Base-by-base conservation (phyloP, 73 alveolate species). In the Paramecium sonneborni region DNA sequence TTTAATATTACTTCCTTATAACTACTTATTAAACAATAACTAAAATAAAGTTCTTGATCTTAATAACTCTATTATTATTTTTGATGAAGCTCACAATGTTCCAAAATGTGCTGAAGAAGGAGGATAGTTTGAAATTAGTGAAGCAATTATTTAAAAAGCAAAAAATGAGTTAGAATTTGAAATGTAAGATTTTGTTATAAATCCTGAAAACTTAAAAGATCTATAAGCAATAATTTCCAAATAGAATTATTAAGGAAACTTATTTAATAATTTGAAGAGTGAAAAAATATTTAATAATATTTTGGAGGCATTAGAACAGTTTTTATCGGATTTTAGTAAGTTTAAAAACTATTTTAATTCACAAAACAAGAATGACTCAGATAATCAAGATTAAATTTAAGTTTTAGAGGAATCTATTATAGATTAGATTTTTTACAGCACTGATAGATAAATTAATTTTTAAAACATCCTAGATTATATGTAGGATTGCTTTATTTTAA, bases 1-100 rank as follows among this genome's bases (percentile, higher is more conserved):
- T 68, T 37, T 95, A 37, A 93, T 95, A 57, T 90, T 95, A 41
- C 85, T 95, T 35, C 98, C 98, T 23, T 95, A 95, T 89, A 95
- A 95, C 79, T 85, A 85, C 48, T 21, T 85, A 9, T 37, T 85
- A 24, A 85, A 85, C 12, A 85, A 72, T n/a, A 52, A 85, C 57
- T 67, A 56, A 1, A 28, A 24, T 15, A 85, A 67, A n/a, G 48
- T 56, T 18, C 37, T 85, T 9, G 52, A 85, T 52, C n/a, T 85
- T n/a, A 35, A 85, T 18, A 85, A 85, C 14, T 67, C 86, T 11
- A 57, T 85, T 5, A 26, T 85, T 18, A 85, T 85, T 1, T 85
- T 85, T 85, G 92, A 85, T 85, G 92, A 85, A 57, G 92, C 92
- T 34, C 92, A 85, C 11, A 85, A 85, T 85, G 52, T 85, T 9